These are phyloP conservation scores for Picea sitchensis DNA, from an alignment of 75 land plant genomes.

Conservation along the genomic window DNA sequence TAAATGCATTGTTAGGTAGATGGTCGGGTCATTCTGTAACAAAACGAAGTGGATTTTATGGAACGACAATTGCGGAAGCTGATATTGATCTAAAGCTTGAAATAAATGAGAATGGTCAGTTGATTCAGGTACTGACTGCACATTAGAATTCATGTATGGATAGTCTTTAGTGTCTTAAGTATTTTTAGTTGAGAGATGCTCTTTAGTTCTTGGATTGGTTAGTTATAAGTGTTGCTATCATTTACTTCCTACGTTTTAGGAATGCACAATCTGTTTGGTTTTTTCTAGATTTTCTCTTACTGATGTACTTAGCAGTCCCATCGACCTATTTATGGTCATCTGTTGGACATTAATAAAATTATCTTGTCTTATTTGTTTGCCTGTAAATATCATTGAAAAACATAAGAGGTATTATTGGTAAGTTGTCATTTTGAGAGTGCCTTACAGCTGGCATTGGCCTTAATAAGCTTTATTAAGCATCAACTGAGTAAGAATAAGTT, in stretches of 20 bases:
- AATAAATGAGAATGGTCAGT: constrained; percentile 56
- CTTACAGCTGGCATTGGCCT: not conserved
- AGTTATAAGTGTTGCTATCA: not conserved
- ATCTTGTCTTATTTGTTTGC: not conserved
- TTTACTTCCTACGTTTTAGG: not conserved
- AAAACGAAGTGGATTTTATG: constrained; percentile 90
- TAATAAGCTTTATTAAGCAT: not conserved
- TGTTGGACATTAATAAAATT: too few species aligned
- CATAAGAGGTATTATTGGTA: not conserved
- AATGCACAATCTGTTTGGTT: not conserved
- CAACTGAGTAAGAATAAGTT: not conserved
- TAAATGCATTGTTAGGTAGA: constrained; percentile 61
- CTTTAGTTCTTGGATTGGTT: not conserved
- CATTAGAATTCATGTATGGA: not conserved
- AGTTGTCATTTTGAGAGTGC: not conserved
- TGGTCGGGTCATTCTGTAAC: constrained; percentile 90
- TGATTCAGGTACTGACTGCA: constrained; percentile 60
- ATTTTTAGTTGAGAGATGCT: not conserved
- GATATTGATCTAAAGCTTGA: constrained; percentile 54
- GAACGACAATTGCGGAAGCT: constrained; percentile 77
- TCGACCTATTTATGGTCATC: too few species aligned
- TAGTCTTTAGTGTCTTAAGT: not conserved
- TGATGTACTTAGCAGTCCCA: too few species aligned
- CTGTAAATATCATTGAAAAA: not conserved
- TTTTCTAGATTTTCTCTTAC: not conserved